Evolutionary conservation across 768 basidiomycete genomes (phyloP).

Genomic region (Holtermanniella nyarrowii): DNA sequence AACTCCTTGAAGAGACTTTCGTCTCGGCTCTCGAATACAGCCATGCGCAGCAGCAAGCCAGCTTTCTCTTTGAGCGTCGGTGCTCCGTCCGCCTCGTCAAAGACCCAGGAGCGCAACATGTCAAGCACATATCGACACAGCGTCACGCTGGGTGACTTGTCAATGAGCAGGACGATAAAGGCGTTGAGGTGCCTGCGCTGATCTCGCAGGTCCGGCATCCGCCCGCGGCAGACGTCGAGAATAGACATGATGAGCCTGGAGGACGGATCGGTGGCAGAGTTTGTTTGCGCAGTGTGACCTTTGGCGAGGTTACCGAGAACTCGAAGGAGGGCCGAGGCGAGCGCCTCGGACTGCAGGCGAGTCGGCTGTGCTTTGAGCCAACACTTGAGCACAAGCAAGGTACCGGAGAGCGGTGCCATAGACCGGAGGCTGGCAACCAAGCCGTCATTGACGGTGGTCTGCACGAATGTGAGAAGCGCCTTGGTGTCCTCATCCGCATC

Average conservation of each 20-base stretch:
- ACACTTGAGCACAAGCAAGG: conserved; percentile 75
- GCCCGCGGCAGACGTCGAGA: conserved; percentile 72
- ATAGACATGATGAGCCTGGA: conserved; percentile 55
- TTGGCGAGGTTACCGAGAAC: conserved; percentile 74
- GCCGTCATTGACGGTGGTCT: conserved; percentile 64
- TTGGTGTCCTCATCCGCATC: conserved; percentile 54
- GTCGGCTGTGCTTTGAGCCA: conserved; percentile 68
- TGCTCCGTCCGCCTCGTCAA: conserved; percentile 55
- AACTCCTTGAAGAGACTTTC: conserved; percentile 70
- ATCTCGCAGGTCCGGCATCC: conserved; percentile 73
- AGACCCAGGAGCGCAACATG: conserved; percentile 78
- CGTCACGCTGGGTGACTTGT: conserved; percentile 70
- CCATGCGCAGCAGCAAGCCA: conserved; percentile 77
- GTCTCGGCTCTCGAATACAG: conserved; percentile 59
- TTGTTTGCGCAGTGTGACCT: conserved; percentile 61
- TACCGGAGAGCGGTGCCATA: conserved; percentile 52
- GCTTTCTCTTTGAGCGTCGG: conserved; percentile 96
- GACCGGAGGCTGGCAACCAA: conserved; percentile 41
- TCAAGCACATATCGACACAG: conserved; percentile 80
- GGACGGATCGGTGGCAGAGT: conserved; percentile 47
- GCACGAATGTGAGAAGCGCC: conserved; percentile 68
- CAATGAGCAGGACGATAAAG: conserved; percentile 67
- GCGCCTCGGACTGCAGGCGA: conserved; percentile 54
- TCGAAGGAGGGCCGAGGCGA: conserved; percentile 64
- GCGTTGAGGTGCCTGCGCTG: conserved; percentile 71